Evolutionary conservation across 2,329 filamentous ascomycete species (phyloP), one percentile per base, ranked within the genome.

Genomic region (Calonectria pteridis): DNA sequence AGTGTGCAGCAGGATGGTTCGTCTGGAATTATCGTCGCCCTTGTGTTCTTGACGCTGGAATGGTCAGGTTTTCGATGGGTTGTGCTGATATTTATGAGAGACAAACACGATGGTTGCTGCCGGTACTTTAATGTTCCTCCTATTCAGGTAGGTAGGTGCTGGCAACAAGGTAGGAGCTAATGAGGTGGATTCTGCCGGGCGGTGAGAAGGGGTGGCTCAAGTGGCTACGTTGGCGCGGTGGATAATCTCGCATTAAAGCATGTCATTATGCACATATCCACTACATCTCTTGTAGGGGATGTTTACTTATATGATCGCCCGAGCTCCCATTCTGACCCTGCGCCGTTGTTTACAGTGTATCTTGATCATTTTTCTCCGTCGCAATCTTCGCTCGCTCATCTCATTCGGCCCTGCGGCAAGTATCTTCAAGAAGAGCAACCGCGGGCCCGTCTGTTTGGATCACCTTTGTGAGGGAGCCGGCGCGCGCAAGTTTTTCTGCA

Each of bases 111-210:
- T 73, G 73, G 75, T 75, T 28, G 75, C 75, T 77, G 74, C 71
- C 69, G 75, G 70, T 77, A 72, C 68, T 73, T 70, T 70, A 72
- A 72, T 71, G 73, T 79, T 81, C 79, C 80, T 81, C 80, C 80
- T 81, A 80, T 80, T 81, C 73, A 76, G 74, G 73, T 72, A 76
- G 74, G 73, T 72, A 76, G 76, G 76, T 72, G 74, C 74, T 77
- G 77, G 74, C 78, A 79, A 75, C 75, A 77, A 79, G 75, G 73
- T 77, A 63, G 40, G 40, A 46, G 77, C 77, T 78, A 76, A 80
- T 78, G 76, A 80, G 77, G 77, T 79, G 73, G 73, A 79, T 82
- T 84, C 80, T 84, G 83, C 83, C 83, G 76, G 83, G 83, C 83
- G 83, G 83, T 85, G 78, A 81, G 73, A 6, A 9, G 23, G 10